These are phyloP conservation scores for Aspergillus sojae DNA, from an alignment of 2,329 filamentous ascomycete species.

Conservation along the genomic window DNA sequence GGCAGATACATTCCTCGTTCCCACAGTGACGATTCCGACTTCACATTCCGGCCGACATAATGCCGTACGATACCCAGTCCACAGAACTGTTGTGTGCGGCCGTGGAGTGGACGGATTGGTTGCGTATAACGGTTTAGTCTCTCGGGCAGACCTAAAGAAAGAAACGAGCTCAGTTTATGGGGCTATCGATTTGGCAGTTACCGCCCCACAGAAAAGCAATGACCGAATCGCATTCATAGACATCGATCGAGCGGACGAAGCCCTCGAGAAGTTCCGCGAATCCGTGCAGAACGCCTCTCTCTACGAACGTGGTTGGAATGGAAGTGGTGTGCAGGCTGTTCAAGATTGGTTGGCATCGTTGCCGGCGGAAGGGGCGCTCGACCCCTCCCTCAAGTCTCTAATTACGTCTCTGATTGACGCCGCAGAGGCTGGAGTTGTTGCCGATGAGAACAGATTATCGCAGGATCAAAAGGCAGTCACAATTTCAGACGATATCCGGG, in stretches of 20 bases:
- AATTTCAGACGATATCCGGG: conserved; percentile 48
- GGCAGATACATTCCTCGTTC: conserved; percentile 71
- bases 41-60: conserved; percentile 66
- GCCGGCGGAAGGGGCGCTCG: conserved; percentile 51
- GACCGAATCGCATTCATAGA: conserved; percentile 60
- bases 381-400: conserved; percentile 67
- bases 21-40: conserved; percentile 69
- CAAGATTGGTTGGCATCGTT: conserved; percentile 62
- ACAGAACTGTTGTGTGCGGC: conserved; percentile 74
- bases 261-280: conserved; percentile 68
- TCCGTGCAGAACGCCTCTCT: conserved; percentile 69
- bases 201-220: conserved; percentile 37
- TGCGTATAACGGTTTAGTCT: conserved; percentile 36
- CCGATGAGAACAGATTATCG: conserved; percentile 32
- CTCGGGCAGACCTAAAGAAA: conserved; percentile 32
- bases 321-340: conserved; percentile 68
- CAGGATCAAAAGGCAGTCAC: conserved; percentile 34
- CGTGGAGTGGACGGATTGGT: conserved; percentile 70
- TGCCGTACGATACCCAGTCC: conserved; percentile 77
- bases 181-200: conserved; percentile 49
- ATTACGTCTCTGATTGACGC: conserved; percentile 65
- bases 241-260: conserved; percentile 62
- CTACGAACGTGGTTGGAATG: conserved; percentile 74
- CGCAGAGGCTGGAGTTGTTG: conserved; percentile 35
- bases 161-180: conserved; percentile 38